Evolutionary conservation across 1,284 basidiomycete species (phyloP), one percentile per base, ranked within the genome.

Genomic region (Phenoliferia sp.): DNA sequence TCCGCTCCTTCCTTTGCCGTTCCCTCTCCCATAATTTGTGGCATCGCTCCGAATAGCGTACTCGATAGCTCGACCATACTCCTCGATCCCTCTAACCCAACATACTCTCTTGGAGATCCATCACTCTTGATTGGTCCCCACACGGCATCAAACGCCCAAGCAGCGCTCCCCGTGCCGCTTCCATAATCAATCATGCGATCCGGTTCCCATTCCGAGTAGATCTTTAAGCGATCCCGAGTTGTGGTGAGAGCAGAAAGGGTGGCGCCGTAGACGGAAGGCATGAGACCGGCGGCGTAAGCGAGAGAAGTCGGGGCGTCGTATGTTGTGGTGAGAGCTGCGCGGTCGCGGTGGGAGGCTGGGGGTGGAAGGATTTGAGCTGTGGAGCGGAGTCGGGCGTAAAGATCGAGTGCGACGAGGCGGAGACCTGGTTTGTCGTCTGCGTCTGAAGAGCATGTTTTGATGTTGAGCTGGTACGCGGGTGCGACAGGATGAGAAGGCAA

Each of bases 221-320:
- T 65, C 1, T 77, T 76, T n/a, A 81, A 66, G 3, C 82, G 72
- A 29, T 68, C 64, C 4, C 77, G 67, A 28, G 81, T 69, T 69
- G 81, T 82, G 7, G 72, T 67, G 34, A 83, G 65, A 2, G 82
- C 80, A 62, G 79, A 80, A 29, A 76, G 69, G 6, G 80, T 79
- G 0, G 80, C 80, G 1, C 79, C 79, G 67, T 81, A 83, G 67
- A 82, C 77, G 7, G 77, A 78, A 7, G 83, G 82, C 52, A 83
- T 76, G 62, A 81, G 78, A 0, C 80, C 79, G 0, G 81, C 78
- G 16, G 80, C 79, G 62, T 79, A 80, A 1, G 81, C 82, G 22
- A 83, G 66, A 68, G 62, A 65, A 62, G 63, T 35, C 77, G 64
- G 58, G 22, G 28, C n/a, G 58, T 59, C 63, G 67, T 72, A 69